Evolutionary conservation across 2,329 filamentous ascomycete species (phyloP).

Genomic region (Elsinoe ampelina): DNA sequence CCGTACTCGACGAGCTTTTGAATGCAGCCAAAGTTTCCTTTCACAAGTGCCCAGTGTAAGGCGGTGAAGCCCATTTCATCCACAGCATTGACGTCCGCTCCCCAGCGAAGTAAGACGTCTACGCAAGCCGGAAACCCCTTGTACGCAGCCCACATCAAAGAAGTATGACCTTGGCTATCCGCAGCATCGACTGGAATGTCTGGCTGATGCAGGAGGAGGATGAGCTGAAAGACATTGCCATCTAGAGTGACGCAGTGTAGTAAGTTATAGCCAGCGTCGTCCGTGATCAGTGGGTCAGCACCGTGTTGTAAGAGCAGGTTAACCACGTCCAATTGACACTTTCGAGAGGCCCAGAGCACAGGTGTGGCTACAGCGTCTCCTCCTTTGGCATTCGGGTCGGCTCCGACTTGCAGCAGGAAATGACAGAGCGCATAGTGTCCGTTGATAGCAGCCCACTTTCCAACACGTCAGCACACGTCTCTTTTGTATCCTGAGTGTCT

Average conservation of each 20-base stretch:
- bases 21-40: conserved; percentile 80
- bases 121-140: conserved; percentile 91
- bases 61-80: conserved; percentile 93
- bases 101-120: conserved; percentile 87
- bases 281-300: conserved; percentile 83
- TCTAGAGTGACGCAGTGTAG: conserved; percentile 95
- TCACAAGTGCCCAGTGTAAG: conserved; percentile 92
- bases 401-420: conserved; percentile 77
- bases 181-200: conserved; percentile 88
- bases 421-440: conserved; percentile 97
- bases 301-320: conserved; percentile 84
- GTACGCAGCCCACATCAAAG: conserved; percentile 97
- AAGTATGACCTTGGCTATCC: conserved; percentile 84
- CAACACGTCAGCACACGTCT: conserved; percentile 5
- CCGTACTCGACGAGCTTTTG: conserved; percentile 94
- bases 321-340: conserved; percentile 93
- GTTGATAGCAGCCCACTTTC: conserved; percentile 95
- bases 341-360: conserved; percentile 92
- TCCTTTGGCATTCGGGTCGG: conserved; percentile 89
- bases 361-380: conserved; percentile 91
- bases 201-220: conserved; percentile 76
- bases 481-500: conserved; percentile 17
- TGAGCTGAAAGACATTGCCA: conserved; percentile 82
- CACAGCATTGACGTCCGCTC: conserved; percentile 79
- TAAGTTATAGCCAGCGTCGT: conserved; percentile 95